A percentile compares a stretch with the other conserved stretches of the same genome.
Evolutionary conservation across 1,284 basidiomycete species (phyloP).

Genomic region (Butyriboletus appendiculatus): DNA sequence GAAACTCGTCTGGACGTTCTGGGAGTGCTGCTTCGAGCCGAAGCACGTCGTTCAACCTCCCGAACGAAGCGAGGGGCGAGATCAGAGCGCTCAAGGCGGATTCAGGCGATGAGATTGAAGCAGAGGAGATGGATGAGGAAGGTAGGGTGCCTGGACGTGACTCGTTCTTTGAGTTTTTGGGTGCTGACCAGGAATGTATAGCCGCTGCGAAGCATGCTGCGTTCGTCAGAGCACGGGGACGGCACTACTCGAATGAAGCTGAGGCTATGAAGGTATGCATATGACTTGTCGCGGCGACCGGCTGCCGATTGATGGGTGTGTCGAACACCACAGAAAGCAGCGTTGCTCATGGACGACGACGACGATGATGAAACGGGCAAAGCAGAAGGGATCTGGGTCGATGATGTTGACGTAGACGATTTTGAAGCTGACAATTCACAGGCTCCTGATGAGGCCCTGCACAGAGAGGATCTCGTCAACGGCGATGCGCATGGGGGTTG

Average conservation of each 20-base stretch:
- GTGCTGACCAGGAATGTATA: slow-evolving; percentile 33
- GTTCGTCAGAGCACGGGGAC: slow-evolving; percentile 79
- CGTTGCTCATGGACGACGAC: slow-evolving; percentile 63
- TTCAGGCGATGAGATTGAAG: slow-evolving; percentile 66
- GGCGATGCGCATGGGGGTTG: slow-evolving; percentile 35
- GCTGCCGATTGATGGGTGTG: slow-evolving; percentile 1
- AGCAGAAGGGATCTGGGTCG: background rate
- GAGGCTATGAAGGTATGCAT: slow-evolving; percentile 83
- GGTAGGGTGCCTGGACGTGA: slow-evolving; percentile 44
- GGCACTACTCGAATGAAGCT: slow-evolving; percentile 90
- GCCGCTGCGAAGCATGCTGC: slow-evolving; percentile 81
- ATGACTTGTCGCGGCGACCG: slow-evolving; percentile 3
- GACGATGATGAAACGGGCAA: slow-evolving; percentile 57
- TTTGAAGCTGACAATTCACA: slow-evolving; percentile 12
- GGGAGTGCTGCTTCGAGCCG: slow-evolving; percentile 69
- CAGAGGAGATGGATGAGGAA: slow-evolving; percentile 87
- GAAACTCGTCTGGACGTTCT: slow-evolving; percentile 52
- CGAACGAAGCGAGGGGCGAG: slow-evolving; percentile 61
- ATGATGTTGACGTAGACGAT: background rate
- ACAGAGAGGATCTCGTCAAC: slow-evolving; percentile 29
- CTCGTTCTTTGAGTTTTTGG: background rate
- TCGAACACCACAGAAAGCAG: slow-evolving; percentile 52
- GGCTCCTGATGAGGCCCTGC: background rate
- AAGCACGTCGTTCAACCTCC: slow-evolving; percentile 82
- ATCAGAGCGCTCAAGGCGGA: slow-evolving; percentile 49